Percentiles rank a stretch among this genome's conserved stretches.
phyloP scores from a whole-genome alignment of 2,329 filamentous ascomycete genomes.

The Dactylellina sp. region DNA sequence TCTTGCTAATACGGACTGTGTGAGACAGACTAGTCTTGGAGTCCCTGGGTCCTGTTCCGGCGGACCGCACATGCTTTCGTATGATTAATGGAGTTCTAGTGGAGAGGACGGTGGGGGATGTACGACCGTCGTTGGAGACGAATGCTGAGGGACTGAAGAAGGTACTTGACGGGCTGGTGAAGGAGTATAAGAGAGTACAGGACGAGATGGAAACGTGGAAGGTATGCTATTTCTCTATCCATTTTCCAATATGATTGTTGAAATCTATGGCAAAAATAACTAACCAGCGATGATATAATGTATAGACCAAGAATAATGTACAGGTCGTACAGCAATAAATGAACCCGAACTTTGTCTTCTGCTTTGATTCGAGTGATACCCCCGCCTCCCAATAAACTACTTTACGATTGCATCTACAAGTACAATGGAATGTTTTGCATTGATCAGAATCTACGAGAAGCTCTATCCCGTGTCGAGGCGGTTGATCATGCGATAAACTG shows the following conservation, averaged over 20 bases:
- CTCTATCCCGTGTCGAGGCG: not conserved
- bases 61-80: conserved; percentile 94
- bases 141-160: conserved; percentile 95
- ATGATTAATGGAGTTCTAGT: conserved; percentile 98
- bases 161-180: conserved; percentile 91
- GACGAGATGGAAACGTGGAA: conserved; percentile 98
- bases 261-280: too few relatives aligned
- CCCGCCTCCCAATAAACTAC: not conserved
- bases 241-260: not conserved
- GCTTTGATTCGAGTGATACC: conserved; percentile 19
- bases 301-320: conserved; percentile 88
- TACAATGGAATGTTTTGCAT: not conserved
- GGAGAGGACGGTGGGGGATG: conserved; percentile 91
- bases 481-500: conserved; percentile 5
- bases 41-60: conserved; percentile 83
- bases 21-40: conserved; percentile 86
- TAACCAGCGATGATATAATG: too few relatives aligned
- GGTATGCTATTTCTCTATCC: conserved; percentile 70
- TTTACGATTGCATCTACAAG: conserved; percentile 11
- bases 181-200: conserved; percentile 95
- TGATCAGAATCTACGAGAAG: conserved; percentile 9
- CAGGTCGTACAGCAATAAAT: conserved; percentile 82
- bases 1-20: not conserved
- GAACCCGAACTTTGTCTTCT: conserved; percentile 16
- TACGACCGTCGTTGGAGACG: conserved; percentile 88